Evolutionary conservation across 805 yeast genomes (phyloP).

Genomic region (Zygosaccharomyces gambellarensis): DNA sequence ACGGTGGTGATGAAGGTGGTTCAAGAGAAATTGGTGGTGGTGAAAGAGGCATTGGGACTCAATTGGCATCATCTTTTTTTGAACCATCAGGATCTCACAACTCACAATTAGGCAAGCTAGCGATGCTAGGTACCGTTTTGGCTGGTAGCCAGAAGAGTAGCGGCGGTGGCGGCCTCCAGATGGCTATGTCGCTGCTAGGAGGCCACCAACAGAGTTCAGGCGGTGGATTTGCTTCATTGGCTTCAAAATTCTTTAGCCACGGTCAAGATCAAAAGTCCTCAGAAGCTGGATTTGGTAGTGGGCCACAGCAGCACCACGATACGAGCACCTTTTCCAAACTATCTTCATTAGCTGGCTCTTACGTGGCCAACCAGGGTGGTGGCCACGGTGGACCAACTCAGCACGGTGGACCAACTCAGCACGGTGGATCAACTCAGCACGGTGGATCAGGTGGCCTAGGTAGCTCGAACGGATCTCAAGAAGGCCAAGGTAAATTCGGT

Average conservation of each 20-base stretch:
- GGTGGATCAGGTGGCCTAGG: neutral
- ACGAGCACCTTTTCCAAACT: conserved; percentile 8
- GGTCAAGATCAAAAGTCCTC: neutral
- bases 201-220: conserved; percentile 13
- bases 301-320: conserved; percentile 3
- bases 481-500: neutral
- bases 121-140: conserved; percentile 26
- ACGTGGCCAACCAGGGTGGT: conserved; percentile 8
- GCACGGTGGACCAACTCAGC: conserved; percentile 1
- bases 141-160: conserved; percentile 12
- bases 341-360: conserved; percentile 12
- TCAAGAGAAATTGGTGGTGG: conserved; percentile 21
- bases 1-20: conserved; percentile 15
- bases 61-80: conserved; percentile 14
- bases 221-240: conserved; percentile 25
- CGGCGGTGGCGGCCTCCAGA: conserved; percentile 20
- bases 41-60: conserved; percentile 17
- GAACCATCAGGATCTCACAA: conserved; percentile 22
- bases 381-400: conserved; percentile 1
- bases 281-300: conserved; percentile 4
- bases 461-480: neutral
- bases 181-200: conserved; percentile 23
- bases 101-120: conserved; percentile 30
- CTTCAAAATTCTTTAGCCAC: conserved; percentile 23
- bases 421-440: conserved; percentile 1